These are phyloP conservation scores for Pichiaceae sp. DNA, from an alignment of 1,139 yeast genomes.

Conservation along the genomic window DNA sequence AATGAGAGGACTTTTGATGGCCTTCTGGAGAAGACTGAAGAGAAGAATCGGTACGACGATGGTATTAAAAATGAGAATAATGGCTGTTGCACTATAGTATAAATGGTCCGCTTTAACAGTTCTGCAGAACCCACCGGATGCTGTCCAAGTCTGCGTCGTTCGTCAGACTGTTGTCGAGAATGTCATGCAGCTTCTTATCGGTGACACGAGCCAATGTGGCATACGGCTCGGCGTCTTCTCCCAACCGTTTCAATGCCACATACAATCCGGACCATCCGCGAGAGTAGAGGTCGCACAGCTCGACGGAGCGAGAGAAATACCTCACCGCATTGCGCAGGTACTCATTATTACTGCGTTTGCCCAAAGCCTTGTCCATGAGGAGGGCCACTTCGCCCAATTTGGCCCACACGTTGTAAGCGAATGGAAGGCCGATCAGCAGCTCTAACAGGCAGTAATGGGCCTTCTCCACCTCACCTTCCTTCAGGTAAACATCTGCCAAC, in stretches of 20 bases:
- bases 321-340: constrained; percentile 29
- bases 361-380: constrained; percentile 4
- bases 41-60: too few relatives aligned
- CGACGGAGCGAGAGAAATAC: constrained; percentile 62
- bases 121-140: constrained; percentile 10
- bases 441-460: constrained; percentile 66
- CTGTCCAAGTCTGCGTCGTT: constrained; percentile 11
- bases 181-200: constrained; percentile 5
- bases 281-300: constrained; percentile 59
- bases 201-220: constrained; percentile 26
- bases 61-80: too few relatives aligned
- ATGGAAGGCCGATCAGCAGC: constrained; percentile 56
- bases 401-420: constrained; percentile 65
- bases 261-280: constrained; percentile 75
- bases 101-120: too few relatives aligned
- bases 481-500: constrained; percentile 52
- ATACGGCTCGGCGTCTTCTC: constrained; percentile 25
- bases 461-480: constrained; percentile 56
- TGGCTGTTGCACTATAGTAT: too few relatives aligned
- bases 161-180: constrained; percentile 5
- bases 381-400: constrained; percentile 42
- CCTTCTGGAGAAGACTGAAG: constrained; percentile 16
- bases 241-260: constrained; percentile 30
- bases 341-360: constrained; percentile 2
- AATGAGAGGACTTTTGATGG: constrained; percentile 39